Evolutionary conservation across 345 rosid genomes (phyloP), one percentile per base, ranked within the genome.

Genomic region (Salix caprea): DNA sequence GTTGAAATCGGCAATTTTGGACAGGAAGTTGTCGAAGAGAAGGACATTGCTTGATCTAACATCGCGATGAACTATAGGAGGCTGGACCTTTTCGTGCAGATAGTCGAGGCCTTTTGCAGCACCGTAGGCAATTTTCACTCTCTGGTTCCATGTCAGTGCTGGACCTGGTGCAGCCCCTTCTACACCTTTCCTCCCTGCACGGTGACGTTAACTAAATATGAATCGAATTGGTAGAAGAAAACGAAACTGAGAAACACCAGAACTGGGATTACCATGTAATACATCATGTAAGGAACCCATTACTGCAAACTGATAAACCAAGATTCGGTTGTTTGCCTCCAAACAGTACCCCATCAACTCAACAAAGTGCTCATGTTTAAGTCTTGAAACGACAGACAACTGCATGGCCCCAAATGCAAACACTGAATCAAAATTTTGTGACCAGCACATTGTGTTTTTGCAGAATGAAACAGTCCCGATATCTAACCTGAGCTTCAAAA

Each of bases 81-180:
- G 99, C 81, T 94, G 98, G 65, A 89, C 89, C 77, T 90, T 96
- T 85, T 96, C 99, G 26, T 96, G 99, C 79, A 96, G 87, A 82
- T 84, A 96, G 81, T 96, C 97, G 1, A 96, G 93, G 28, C 99
- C 99, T 79, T 82, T 91, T 0, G 98, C 98, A 18, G 97, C 99
- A 44, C 98, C 98, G 74, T 42, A 89, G 14, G 99, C 99, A 65
- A 94, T 83, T 68, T 89, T 94, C 32, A 89, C 99, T 85, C 99
- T 89, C 79, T 94, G 97, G 74, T 79, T 88, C 99, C 99, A 96
- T 82, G 30, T 91, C 18, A 96, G 89, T 69, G 82, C 94, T 0
- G 98, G 99, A 75, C 98, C 98, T 32, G 99, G 98, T 79, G 88
- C 98, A 44, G 99, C 97, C 21, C 95, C 94, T 82, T 94, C 97